phyloP scores from a whole-genome alignment of 805 yeast species.

The Pichia heedii region DNA sequence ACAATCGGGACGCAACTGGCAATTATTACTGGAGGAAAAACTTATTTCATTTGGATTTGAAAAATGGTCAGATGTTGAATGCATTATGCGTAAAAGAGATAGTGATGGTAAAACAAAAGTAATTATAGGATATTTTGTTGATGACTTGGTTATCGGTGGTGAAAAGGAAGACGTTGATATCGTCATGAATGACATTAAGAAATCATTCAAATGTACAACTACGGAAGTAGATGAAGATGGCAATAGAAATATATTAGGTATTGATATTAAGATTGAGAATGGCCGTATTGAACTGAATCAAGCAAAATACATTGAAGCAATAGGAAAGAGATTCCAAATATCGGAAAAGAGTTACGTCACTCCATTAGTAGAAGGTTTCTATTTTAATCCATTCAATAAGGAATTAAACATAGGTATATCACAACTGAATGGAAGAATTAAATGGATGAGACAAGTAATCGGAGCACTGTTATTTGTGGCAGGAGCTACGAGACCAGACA shows the following conservation, averaged over 20 bases:
- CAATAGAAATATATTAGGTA: not conserved
- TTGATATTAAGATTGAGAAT: not conserved
- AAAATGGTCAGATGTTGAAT: not conserved
- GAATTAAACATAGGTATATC: not conserved
- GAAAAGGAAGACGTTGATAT: not conserved
- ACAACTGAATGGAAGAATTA: not conserved
- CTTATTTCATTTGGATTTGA: not conserved
- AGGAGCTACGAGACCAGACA: not conserved
- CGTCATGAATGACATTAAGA: not conserved
- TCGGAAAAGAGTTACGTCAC: not conserved
- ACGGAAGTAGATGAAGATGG: not conserved
- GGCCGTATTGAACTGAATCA: not conserved
- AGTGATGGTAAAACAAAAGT: not conserved
- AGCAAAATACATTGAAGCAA: not conserved
- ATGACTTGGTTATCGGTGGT: not conserved
- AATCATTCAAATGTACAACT: not conserved
- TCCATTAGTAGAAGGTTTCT: not conserved
- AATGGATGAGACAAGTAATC: not conserved
- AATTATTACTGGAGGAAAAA: not conserved
- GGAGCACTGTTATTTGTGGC: not conserved
- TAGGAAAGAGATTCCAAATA: not conserved
- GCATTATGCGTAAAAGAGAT: not conserved
- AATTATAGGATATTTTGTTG: not conserved
- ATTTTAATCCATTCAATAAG: not conserved
- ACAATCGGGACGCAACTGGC: not conserved